Base-by-base conservation (phyloP, 805 yeast species). In the Candida sakaeoensis region DNA sequence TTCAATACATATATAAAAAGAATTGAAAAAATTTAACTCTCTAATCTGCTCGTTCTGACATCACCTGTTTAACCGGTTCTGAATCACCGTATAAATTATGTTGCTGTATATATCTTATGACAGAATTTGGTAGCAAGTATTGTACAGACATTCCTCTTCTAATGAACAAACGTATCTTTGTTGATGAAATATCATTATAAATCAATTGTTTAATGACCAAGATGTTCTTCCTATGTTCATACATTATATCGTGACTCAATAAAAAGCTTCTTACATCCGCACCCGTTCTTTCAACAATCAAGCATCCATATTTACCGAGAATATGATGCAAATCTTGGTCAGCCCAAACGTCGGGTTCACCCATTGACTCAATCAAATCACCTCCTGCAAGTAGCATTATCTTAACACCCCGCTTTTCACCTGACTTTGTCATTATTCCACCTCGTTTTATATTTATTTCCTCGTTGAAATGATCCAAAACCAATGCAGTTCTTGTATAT, bases 301-400 rank as follows among this genome's bases (percentile, higher is more conserved):
- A 68, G 66, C 99, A 93, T 2, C 99, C 99, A 61, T 93, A 93
- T 46, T 85, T 82, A 19, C 99, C 99, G 50, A 93, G 72, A 34
- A 93, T 93, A 59, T 93, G 99, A 54, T 89, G 95, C 53, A 93
- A 71, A 62, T 93, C 99, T 42, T 76, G 83, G 59, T 91, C 98
- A 1, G 95, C 95, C 99, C 99, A 93, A 27, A 93, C 99, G 54
- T 91, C 93, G 16, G 99, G 98, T 63, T 93, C 99, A n/a, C 99
- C 99, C 98, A 93, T 93, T 32, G 95, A 82, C 61, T 93, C 99
- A 39, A 93, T 93, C 51, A 93, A 74, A 63, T 93, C 99, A 31
- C 99, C 99, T 37, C 99, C 99, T 0, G 99, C 99, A 29, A 93
- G 69, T 40, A 93, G 73, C 98, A 93, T 91, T 53, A 93, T 83